Evolutionary conservation across 805 yeast genomes (phyloP), one percentile per base, ranked within the genome.

Genomic region (Saccharomycopsis sp.): DNA sequence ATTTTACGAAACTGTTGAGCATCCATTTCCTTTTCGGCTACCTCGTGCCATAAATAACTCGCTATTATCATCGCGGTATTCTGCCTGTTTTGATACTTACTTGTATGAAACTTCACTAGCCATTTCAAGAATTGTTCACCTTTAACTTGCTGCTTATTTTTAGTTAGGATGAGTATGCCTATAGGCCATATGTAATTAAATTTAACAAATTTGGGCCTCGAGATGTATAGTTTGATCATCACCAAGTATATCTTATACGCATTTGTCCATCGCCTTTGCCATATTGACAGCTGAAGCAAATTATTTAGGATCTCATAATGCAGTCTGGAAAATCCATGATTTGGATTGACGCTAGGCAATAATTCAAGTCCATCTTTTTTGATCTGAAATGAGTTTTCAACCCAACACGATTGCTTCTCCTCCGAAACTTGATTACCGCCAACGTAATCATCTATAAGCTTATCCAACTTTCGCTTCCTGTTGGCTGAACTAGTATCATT

Each of bases 151-250:
- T 14, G n/a, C 35, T 22, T 29, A 24, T 17, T 22, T 43, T 41
- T 38, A 9, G 24, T 40, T 41, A 47, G 44, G 14, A 47, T 41
- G 16, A 37, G 31, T 16, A 47, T 17, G 14, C 48, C 51, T 3
- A 47, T 32, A 11, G 51, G 48, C 51, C 51, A 47, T 9, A 44
- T 26, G 8, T 19, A 14, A n/a, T 31, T 22, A 24, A 47, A 47
- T 17, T 33, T 17, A n/a, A 45, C 31, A 22, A 14, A 19, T 11
- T 17, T 33, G 23, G 43, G 43, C 14, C 31, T 36, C 8, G 24
- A 16, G 5, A 44, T 24, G 29, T 44, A 38, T 17, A 44, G n/a
- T 19, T 39, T 35, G 34, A 48, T 32, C 16, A 48, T 16, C 16
- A 41, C 16, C 14, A 41, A 38, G 38, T 28, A 44, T 13, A 41